These are phyloP conservation scores for Microdochium paspali DNA, from an alignment of 2,329 filamentous ascomycete species.

Conservation along the genomic window DNA sequence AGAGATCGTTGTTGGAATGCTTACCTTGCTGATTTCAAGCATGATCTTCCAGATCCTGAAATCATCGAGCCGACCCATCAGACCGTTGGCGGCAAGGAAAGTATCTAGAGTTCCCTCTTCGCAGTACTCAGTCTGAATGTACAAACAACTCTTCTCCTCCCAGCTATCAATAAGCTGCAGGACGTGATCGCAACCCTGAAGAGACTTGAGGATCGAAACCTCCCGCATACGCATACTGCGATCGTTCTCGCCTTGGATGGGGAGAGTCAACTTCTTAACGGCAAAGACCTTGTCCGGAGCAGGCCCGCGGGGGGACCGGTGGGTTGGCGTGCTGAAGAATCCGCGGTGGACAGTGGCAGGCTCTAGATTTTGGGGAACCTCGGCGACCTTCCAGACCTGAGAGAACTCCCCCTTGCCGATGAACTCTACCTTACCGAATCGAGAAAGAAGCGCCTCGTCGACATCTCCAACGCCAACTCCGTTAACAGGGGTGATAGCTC, in stretches of 20 bases:
- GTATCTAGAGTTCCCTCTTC: constrained; percentile 85
- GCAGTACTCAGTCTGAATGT: constrained; percentile 96
- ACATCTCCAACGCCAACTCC: constrained; percentile 62
- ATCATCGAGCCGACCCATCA: constrained; percentile 82
- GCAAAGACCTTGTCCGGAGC: constrained; percentile 62
- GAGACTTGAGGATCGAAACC: constrained; percentile 66
- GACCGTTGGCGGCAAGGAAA: constrained; percentile 75
- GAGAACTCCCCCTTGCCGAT: constrained; percentile 91
- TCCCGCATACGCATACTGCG: constrained; percentile 79
- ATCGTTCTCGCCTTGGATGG: constrained; percentile 69
- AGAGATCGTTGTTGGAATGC: constrained; percentile 32
- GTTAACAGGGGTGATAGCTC: constrained; percentile 62
- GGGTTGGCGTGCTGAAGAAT: constrained; percentile 36
- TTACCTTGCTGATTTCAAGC: constrained; percentile 73
- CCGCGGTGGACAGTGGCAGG: constrained; percentile 26
- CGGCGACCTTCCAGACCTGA: constrained; percentile 72
- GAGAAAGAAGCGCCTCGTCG: constrained; percentile 62
- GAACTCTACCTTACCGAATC: constrained; percentile 73
- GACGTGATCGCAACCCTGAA: constrained; percentile 76
- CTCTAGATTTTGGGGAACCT: constrained; percentile 12
- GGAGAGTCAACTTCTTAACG: constrained; percentile 84
- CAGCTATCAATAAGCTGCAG: constrained; percentile 78
- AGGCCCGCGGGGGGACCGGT: constrained; percentile 41
- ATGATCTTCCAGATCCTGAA: constrained; percentile 99
- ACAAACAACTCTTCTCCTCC: constrained; percentile 78